These are phyloP conservation scores for Cryptosporidium andersoni DNA, from an alignment of 169 alveolate species.

Conservation along the genomic window DNA sequence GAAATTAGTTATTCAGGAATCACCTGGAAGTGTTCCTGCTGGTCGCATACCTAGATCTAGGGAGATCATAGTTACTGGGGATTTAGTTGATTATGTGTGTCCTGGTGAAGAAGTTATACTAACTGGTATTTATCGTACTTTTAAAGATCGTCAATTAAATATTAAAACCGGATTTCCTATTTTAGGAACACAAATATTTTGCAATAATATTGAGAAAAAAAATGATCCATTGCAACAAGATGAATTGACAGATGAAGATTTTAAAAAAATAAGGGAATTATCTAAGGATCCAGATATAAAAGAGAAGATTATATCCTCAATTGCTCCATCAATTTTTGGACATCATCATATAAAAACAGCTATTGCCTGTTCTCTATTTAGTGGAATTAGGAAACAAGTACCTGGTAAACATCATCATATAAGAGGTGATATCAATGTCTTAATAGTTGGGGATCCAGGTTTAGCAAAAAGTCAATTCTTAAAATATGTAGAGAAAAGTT, in stretches of 20 bases:
- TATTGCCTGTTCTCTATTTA: constrained; percentile 90
- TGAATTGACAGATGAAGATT: constrained; percentile 94
- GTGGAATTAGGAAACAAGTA: constrained; percentile 92
- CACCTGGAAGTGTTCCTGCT: constrained; percentile 98
- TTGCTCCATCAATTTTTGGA: constrained; percentile 99
- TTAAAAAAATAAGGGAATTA: constrained; percentile 86
- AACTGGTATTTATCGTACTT: constrained; percentile 94
- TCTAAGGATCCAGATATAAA: constrained; percentile 93
- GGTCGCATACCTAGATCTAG: constrained; percentile 99
- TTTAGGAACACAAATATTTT: constrained; percentile 93
- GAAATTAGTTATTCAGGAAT: constrained; percentile 95
- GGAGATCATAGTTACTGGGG: constrained; percentile 95
- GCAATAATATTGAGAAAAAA: constrained; percentile 90
- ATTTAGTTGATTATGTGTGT: constrained; percentile 95
- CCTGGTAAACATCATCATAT: constrained; percentile 93
- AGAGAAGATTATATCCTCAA: constrained; percentile 91
- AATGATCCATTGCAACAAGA: constrained; percentile 85
- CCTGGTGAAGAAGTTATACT: constrained; percentile 99
- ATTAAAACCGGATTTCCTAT: constrained; percentile 97
- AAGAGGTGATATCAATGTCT: constrained; percentile 96
- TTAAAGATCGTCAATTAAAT: constrained; percentile 92
- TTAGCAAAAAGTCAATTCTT: constrained; percentile 98
- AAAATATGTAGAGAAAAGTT: constrained; percentile 96
- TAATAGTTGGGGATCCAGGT: constrained; percentile 96
- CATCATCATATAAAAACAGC: constrained; percentile 92